Evolutionary conservation across 1,284 basidiomycete species (phyloP), one percentile per base, ranked within the genome.

Genomic region (Fomitopsis pinicola): DNA sequence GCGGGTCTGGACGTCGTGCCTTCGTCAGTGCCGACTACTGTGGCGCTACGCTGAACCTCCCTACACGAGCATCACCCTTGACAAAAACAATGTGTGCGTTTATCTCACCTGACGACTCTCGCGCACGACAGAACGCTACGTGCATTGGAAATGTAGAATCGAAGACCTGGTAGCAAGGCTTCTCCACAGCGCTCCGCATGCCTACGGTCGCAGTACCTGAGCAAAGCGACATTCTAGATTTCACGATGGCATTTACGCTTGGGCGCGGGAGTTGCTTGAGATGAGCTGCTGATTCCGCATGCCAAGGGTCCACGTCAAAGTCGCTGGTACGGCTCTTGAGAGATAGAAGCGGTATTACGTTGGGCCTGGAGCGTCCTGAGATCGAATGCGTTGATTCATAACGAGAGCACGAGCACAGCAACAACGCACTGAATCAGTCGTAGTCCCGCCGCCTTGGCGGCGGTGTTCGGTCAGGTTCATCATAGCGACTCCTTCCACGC

Each of bases 391-490:
- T 22, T 50, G 12, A 50, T 30, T 50, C 15, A 22, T 33, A 15
- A 17, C 28, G 22, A 50, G 28, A 33, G 28, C 48, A 33, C 14
- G 28, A 33, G 28, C 48, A 33, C 14, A 38, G 35, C 9, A 15
- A 53, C n/a, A 8, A 28, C 52, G 17, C 14, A 54, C 48, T 61
- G 61, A 22, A 15, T 69, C 55, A 69, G 58, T 68, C 67, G 56
- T 64, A 63, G 48, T 59, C 67, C 44, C 63, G 59, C 38, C 63
- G 62, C 48, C 54, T 52, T 61, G 63, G 65, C 36, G 62, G 62
- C 60, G 63, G 61, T 14, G 60, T 61, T 22, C 55, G 55, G 17
- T 57, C 59, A 48, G 57, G 52, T 19, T 48, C 58, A 14, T 64
- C 61, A 45, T 60, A 54, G 26, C 60, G 59, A 36, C 61, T 45